Evolutionary conservation across 495 filamentous ascomycete genomes (phyloP), one percentile per base, ranked within the genome.

Genomic region (Bacidia gigantensis): DNA sequence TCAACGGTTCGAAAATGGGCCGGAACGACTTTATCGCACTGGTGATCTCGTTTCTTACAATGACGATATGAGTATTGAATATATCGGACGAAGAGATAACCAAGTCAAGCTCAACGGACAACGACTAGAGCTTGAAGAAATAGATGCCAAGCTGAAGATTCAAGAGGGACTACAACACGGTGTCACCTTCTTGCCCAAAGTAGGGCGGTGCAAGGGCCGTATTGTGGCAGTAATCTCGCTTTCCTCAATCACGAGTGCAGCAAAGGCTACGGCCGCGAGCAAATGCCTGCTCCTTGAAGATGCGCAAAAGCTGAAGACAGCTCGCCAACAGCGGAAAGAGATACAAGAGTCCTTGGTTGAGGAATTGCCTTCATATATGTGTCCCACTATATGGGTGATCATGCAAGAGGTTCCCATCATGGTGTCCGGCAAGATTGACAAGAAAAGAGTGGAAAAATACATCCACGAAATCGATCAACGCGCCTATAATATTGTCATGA

Each of bases 361-460:
- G 1, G 64, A 69, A 32, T 50, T 75, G 1, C 72, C 72, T 1
- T 53, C 64, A 3, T 74, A 74, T 56, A 77, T 77, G 73, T 65
- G 74, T 3, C 72, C 72, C 0, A 62, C 71, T 20, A 63, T 65
- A 1, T 77, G 68, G 67, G 67, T 68, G 11, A 55, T 69, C 3
- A 56, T 75, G 24, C 64, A 68, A 25, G 62, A 58, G 14, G 53
- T 77, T 2, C 73, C 73, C 2, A 69, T 72, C 64, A 63, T 71
- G 38, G 67, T 72, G 0, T 75, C 72, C 20, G 72, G 72, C 11
- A 77, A 77, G 52, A 55, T 74, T 12, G 72, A 75, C 51, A 58
- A 71, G 9, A 74, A 75, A 51, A 62, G 62, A 46, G 68, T 75
- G 47, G 46, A 55, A 21, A 50, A 42, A 32, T 76, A 70, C 70